These are phyloP conservation scores for Cadophora sp. DNA, from an alignment of 2,329 filamentous ascomycete genomes.

Conservation along the genomic window DNA sequence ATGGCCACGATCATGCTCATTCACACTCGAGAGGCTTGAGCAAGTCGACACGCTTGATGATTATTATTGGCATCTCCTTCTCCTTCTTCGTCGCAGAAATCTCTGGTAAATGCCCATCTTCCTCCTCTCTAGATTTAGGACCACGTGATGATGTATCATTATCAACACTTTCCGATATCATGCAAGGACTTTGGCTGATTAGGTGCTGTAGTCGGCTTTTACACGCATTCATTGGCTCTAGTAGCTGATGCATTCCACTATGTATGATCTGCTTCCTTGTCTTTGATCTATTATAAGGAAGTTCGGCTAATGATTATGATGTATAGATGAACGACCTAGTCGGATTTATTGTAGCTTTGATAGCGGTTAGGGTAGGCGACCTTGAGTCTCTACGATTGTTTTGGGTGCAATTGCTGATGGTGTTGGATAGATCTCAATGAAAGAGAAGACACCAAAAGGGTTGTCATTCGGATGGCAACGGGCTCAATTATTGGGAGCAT, in stretches of 20 bases:
- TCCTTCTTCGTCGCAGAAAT: slow-evolving; percentile 55
- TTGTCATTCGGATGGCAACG: slow-evolving; percentile 80
- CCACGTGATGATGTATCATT: too few species aligned
- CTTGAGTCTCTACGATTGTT: background rate
- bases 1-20: background rate
- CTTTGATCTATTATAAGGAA: background rate
- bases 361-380: slow-evolving; percentile 64
- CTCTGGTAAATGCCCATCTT: slow-evolving; percentile 44
- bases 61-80: slow-evolving; percentile 53
- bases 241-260: slow-evolving; percentile 83
- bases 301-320: background rate
- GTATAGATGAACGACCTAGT: slow-evolving; percentile 72
- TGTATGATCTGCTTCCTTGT: slow-evolving; percentile 49
- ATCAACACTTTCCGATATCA: background rate
- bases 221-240: slow-evolving; percentile 73
- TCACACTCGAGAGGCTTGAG: slow-evolving; percentile 13
- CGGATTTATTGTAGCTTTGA: slow-evolving; percentile 70
- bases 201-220: slow-evolving; percentile 62
- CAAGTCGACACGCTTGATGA: slow-evolving; percentile 36
- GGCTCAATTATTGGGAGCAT: slow-evolving; percentile 74
- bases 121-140: background rate
- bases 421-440: slow-evolving; percentile 60
- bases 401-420: background rate
- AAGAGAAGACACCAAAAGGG: slow-evolving; percentile 59
- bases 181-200: slow-evolving; percentile 7